Evolutionary conservation across 2,329 filamentous ascomycete species (phyloP).

Genomic region (Aulographum hederae): DNA sequence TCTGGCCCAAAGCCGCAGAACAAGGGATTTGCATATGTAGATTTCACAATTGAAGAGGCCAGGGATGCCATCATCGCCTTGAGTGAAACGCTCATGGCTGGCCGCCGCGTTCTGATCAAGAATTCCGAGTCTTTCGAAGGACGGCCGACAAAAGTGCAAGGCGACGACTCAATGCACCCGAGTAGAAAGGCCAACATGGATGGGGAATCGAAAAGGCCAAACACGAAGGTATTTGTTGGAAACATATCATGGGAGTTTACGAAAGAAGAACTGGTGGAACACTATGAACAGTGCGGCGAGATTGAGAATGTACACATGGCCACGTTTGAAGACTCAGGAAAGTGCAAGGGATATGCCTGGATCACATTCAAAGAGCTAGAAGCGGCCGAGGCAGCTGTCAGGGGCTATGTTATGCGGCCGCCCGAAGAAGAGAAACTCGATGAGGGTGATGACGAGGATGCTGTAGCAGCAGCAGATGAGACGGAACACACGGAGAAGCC

Average conservation of each 20-base stretch:
- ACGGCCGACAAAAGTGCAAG: constrained; percentile 50
- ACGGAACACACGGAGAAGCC: too few relatives aligned
- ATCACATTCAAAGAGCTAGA: constrained; percentile 71
- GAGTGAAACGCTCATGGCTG: constrained; percentile 63
- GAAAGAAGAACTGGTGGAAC: constrained; percentile 60
- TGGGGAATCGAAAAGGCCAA: constrained; percentile 38
- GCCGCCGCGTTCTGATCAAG: constrained; percentile 81
- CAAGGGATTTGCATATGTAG: constrained; percentile 91
- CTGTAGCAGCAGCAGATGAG: too few relatives aligned
- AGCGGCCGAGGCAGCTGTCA: constrained; percentile 57
- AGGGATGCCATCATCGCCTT: constrained; percentile 64
- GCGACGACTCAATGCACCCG: constrained; percentile 11
- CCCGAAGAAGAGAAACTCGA: constrained; percentile 36
- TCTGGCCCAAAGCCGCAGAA: constrained; percentile 35
- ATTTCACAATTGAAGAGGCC: constrained; percentile 54
- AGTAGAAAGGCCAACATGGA: constrained; percentile 3
- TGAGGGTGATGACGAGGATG: constrained; percentile 23
- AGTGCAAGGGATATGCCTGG: constrained; percentile 97
- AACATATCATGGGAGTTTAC: constrained; percentile 33
- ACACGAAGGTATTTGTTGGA: constrained; percentile 69
- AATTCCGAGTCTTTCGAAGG: constrained; percentile 79
- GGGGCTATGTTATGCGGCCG: constrained; percentile 59
- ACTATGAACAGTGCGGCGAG: constrained; percentile 72
- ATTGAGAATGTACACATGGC: constrained; percentile 74
- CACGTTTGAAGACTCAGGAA: constrained; percentile 90